Percentiles rank a stretch among this genome's conserved stretches.
Conservation (phyloP, 2,329 filamentous ascomycete genomes). For the Seiridium unicorne region DNA sequence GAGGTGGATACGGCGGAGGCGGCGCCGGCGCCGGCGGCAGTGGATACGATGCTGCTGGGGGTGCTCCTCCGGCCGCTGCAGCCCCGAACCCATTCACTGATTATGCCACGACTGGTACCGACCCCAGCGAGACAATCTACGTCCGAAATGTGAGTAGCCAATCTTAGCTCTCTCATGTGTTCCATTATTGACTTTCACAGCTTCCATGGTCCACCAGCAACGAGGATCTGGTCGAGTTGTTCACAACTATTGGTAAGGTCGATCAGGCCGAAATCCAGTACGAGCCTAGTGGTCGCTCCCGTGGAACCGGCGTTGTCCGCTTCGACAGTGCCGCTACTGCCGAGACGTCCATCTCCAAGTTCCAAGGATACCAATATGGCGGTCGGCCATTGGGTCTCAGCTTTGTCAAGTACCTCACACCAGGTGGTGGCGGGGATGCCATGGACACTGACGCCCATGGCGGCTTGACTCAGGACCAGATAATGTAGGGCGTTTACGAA, state of each 20-base stretch:
- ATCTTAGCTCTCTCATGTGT: neutral
- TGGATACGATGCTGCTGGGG: slow-evolving; percentile 46
- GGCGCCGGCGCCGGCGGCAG: slow-evolving; percentile 43
- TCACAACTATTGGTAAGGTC: slow-evolving; percentile 96
- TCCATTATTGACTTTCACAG: slow-evolving; percentile 42
- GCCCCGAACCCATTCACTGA: slow-evolving; percentile 91
- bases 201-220: slow-evolving; percentile 99
- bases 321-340: slow-evolving; percentile 83
- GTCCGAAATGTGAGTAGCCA: slow-evolving; percentile 83
- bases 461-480: slow-evolving; percentile 93
- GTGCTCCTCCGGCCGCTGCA: slow-evolving; percentile 34
- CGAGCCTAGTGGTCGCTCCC: slow-evolving; percentile 91
- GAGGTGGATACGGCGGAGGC: slow-evolving; percentile 40
- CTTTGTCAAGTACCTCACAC: slow-evolving; percentile 88
- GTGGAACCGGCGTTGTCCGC: slow-evolving; percentile 93
- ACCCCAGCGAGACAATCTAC: slow-evolving; percentile 82
- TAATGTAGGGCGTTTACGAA: slow-evolving; percentile 64
- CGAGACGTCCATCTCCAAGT: slow-evolving; percentile 93
- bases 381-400: slow-evolving; percentile 89
- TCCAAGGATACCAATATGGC: slow-evolving; percentile 96
- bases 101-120: slow-evolving; percentile 81
- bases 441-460: slow-evolving; percentile 81
- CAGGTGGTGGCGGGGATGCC: slow-evolving; percentile 59
- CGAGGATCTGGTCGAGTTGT: slow-evolving; percentile 92
- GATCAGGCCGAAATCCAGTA: slow-evolving; percentile 99